Conservation (phyloP, 495 filamentous ascomycete species). For the Margaritispora aquatica region DNA sequence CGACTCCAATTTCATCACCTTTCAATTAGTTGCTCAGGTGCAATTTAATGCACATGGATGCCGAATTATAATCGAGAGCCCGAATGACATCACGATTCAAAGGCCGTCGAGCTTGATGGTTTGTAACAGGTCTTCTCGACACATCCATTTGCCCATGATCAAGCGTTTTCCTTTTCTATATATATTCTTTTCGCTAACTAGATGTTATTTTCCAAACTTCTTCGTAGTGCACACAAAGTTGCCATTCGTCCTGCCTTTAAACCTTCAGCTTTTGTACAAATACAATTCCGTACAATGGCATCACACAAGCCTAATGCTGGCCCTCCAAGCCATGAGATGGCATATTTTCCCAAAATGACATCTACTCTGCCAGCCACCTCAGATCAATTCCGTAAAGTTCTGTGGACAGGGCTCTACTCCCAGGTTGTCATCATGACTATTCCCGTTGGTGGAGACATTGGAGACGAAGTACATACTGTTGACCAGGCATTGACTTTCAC, state of each 20-base stretch:
- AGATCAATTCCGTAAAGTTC: slow-evolving; percentile 51
- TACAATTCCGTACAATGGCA: slow-evolving; percentile 11
- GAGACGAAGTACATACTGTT: slow-evolving; percentile 54
- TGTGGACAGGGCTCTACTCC: slow-evolving; percentile 57
- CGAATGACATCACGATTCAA: not conserved
- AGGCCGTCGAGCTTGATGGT: not conserved
- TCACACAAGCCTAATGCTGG: slow-evolving; percentile 24
- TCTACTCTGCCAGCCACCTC: slow-evolving; percentile 42
- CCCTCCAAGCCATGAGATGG: slow-evolving; percentile 51
- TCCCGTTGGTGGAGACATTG: slow-evolving; percentile 57
- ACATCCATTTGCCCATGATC: too few relatives aligned
- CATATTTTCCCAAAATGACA: slow-evolving; percentile 49
- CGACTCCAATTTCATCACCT: not conserved
- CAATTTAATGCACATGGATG: slow-evolving; percentile 1
- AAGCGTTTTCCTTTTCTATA: not conserved
- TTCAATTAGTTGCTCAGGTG: not conserved
- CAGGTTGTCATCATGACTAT: slow-evolving; percentile 61
- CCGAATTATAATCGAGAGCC: not conserved
- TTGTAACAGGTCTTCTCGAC: not conserved
- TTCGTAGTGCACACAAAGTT: not conserved
- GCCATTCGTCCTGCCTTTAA: too few relatives aligned
- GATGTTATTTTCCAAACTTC: not conserved
- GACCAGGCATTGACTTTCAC: slow-evolving; percentile 63
- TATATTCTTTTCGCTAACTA: not conserved
- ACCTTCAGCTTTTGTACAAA: not conserved